phyloP scores from a whole-genome alignment of 305 asterid genomes.

The Plantago lanceolata region DNA sequence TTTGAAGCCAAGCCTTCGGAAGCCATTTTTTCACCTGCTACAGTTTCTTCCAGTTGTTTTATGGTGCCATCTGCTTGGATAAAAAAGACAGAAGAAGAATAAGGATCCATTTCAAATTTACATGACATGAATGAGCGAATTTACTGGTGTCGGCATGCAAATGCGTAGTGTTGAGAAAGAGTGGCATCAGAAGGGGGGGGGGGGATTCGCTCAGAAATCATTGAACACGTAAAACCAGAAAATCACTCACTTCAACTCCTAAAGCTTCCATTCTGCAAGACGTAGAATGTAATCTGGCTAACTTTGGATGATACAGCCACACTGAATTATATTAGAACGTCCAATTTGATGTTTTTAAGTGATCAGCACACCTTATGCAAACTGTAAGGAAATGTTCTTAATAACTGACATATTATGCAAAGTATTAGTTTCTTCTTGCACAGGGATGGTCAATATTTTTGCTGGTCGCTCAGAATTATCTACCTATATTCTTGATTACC shows the following conservation, averaged over 20 bases:
- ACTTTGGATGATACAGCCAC: conserved; percentile 11
- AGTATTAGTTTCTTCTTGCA: conserved; percentile 10
- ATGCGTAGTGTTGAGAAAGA: conserved; percentile 10
- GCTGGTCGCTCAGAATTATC: conserved; percentile 17
- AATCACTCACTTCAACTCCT: conserved; percentile 1
- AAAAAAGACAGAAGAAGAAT: not conserved
- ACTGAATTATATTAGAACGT: not conserved
- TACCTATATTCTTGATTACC: conserved; percentile 10
- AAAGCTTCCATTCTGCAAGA: conserved; percentile 11
- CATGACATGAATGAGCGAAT: not conserved
- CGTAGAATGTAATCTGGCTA: conserved; percentile 14
- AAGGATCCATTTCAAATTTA: conserved; percentile 4
- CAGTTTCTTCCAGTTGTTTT: conserved; percentile 58
- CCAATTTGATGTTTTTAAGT: no score
- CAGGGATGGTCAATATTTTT: conserved; percentile 11
- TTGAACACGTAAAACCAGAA: conserved; percentile 18
- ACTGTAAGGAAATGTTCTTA: no score
- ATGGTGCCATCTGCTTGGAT: conserved; percentile 48
- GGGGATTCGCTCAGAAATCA: conserved; percentile 17
- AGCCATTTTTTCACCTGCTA: conserved; percentile 43
- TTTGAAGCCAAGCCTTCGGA: conserved; percentile 52
- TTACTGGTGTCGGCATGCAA: conserved; percentile 12
- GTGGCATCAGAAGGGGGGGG: conserved; percentile 19
- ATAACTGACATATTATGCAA: not conserved
- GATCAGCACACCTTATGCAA: no score